Conservation (phyloP, 805 yeast species). For the Cyberlindnera maritima region DNA sequence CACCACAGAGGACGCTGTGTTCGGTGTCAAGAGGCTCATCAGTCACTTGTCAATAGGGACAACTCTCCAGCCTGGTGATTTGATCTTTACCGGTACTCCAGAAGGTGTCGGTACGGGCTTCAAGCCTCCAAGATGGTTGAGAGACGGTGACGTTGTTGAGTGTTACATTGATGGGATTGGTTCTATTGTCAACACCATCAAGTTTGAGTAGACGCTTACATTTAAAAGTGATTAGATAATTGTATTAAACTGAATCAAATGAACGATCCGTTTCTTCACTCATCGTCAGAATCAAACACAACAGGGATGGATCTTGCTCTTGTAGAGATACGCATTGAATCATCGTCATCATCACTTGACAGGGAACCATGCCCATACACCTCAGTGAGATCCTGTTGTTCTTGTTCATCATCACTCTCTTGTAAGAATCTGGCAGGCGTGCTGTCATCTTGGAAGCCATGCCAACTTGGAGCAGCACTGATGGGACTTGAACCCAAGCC, state of each 20-base stretch:
- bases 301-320: neutral
- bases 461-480: conserved; percentile 7
- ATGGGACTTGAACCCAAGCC: neutral
- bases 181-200: conserved; percentile 33
- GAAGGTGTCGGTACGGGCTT: conserved; percentile 51
- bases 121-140: conserved; percentile 40
- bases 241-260: neutral
- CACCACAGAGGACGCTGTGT: conserved; percentile 47
- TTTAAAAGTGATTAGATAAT: no score
- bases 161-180: conserved; percentile 44
- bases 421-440: neutral
- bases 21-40: conserved; percentile 40
- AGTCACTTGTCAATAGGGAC: conserved; percentile 49
- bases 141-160: conserved; percentile 43
- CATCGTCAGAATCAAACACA: neutral
- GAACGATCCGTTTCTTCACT: neutral
- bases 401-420: neutral
- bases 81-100: conserved; percentile 58
- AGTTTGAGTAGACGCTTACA: conserved; percentile 6
- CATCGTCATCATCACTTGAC: neutral
- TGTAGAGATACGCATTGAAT: neutral
- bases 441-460: neutral
- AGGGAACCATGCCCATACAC: neutral
- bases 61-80: conserved; percentile 51
- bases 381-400: neutral